Percentiles rank a stretch among this genome's conserved stretches.
These are phyloP conservation scores for Selaginella moellendorffii DNA, from an alignment of 75 land plant genomes.

Conservation along the genomic window DNA sequence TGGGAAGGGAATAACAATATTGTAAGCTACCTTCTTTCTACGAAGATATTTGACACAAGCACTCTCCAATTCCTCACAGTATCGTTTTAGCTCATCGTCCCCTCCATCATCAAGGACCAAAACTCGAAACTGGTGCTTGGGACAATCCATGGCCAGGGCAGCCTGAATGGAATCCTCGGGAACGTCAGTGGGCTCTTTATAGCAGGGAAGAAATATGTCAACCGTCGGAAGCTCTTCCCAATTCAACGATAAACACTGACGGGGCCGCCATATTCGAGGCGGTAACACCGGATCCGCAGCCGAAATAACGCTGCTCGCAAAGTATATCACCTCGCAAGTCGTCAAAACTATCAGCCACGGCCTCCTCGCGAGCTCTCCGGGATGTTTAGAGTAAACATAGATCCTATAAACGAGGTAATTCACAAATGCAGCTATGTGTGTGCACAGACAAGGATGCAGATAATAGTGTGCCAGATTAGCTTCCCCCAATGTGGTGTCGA, in stretches of 20 bases:
- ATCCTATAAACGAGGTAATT: background rate
- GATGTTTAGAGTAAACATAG: background rate
- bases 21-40: background rate
- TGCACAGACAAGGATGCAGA: no score
- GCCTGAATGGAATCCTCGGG: background rate
- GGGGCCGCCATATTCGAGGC: background rate
- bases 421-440: background rate
- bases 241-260: background rate
- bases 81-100: background rate
- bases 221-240: slow-evolving; percentile 12
- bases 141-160: background rate
- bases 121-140: background rate
- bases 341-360: slow-evolving; percentile 11
- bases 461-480: background rate
- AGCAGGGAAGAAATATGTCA: slow-evolving; percentile 10
- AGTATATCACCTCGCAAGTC: background rate
- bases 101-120: background rate
- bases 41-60: background rate
- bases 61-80: background rate
- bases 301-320: background rate
- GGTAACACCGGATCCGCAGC: background rate
- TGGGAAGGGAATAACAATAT: no score
- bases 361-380: background rate
- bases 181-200: background rate
- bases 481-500: background rate